A percentile compares a stretch with the other conserved stretches of the same genome.
These are phyloP conservation scores for Cinnamomum chago DNA, from an alignment of 164 flowering plant species.

Conservation along the genomic window DNA sequence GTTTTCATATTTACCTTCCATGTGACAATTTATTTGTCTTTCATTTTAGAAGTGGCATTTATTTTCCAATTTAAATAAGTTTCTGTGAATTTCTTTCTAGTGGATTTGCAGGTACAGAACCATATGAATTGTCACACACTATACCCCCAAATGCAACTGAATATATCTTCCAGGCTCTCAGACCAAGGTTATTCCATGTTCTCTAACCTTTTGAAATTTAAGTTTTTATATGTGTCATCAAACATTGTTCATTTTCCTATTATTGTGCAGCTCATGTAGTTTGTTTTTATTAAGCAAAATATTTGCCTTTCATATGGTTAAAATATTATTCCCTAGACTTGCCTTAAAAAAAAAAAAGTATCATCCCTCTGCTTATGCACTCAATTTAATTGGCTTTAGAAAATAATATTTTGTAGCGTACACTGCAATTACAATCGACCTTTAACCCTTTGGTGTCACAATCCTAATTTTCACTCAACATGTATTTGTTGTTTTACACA, in stretches of 20 bases:
- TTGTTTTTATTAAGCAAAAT: background rate
- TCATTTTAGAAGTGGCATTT: background rate
- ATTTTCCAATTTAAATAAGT: background rate
- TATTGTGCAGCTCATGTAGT: background rate
- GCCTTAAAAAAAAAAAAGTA: too few relatives aligned
- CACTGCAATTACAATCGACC: background rate
- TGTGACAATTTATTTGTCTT: background rate
- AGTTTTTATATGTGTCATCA: background rate
- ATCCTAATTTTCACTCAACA: background rate
- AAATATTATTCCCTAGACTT: background rate
- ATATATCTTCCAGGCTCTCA: conserved; percentile 67
- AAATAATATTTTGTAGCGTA: background rate
- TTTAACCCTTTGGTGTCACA: background rate
- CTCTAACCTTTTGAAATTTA: background rate
- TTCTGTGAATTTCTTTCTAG: conserved; percentile 26
- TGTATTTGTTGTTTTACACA: too few relatives aligned
- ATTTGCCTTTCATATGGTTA: background rate
- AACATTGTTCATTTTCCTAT: background rate
- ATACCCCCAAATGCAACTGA: conserved; percentile 65
- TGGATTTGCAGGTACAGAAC: conserved; percentile 29
- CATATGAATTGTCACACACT: conserved; percentile 40
- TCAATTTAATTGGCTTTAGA: background rate
- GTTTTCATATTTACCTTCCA: background rate
- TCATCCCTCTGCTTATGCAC: background rate
- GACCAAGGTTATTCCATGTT: conserved; percentile 43